Conservation (phyloP, 1,284 basidiomycete genomes). For the Malassezia slooffiae region DNA sequence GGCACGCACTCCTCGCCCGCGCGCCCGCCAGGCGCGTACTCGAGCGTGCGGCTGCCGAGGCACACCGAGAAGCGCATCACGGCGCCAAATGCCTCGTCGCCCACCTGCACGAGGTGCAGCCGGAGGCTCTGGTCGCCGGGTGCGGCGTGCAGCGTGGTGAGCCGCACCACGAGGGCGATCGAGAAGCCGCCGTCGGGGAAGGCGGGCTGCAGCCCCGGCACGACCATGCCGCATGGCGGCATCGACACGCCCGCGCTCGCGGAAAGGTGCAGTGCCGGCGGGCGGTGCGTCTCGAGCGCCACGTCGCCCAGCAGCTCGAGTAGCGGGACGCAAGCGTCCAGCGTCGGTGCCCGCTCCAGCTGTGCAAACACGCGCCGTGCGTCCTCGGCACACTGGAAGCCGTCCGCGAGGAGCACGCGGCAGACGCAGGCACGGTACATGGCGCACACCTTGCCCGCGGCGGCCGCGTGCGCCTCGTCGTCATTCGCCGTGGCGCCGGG, state of each 20-base stretch:
- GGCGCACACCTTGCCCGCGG: background rate
- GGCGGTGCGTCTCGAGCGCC: conserved; percentile 17
- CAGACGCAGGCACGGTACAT: background rate
- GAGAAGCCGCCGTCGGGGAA: background rate
- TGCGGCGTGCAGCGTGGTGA: no score
- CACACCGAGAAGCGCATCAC: conserved; percentile 24
- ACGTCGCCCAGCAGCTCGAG: conserved; percentile 24
- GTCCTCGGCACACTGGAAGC: conserved; percentile 19
- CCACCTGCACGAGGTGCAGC: conserved; percentile 28
- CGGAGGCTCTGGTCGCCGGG: conserved; percentile 19
- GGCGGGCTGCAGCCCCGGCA: background rate
- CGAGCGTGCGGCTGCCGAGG: conserved; percentile 20
- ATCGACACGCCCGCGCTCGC: conserved; percentile 9
- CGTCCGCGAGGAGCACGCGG: conserved; percentile 8
- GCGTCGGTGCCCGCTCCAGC: conserved; percentile 3
- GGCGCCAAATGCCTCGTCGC: conserved; percentile 21
- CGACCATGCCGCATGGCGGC: conserved; percentile 28
- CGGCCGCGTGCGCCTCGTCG: background rate
- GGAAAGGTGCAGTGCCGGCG: conserved; percentile 23
- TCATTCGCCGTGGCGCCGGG: background rate
- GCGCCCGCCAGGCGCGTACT: conserved; percentile 14
- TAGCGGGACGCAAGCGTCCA: conserved; percentile 5
- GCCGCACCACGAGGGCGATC: background rate
- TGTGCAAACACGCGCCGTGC: conserved; percentile 16
- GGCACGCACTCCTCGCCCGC: conserved; percentile 9